A percentile compares a stretch with the other conserved stretches of the same genome.
phyloP scores from a whole-genome alignment of 345 rosid species.

The Gossypium stocksii region DNA sequence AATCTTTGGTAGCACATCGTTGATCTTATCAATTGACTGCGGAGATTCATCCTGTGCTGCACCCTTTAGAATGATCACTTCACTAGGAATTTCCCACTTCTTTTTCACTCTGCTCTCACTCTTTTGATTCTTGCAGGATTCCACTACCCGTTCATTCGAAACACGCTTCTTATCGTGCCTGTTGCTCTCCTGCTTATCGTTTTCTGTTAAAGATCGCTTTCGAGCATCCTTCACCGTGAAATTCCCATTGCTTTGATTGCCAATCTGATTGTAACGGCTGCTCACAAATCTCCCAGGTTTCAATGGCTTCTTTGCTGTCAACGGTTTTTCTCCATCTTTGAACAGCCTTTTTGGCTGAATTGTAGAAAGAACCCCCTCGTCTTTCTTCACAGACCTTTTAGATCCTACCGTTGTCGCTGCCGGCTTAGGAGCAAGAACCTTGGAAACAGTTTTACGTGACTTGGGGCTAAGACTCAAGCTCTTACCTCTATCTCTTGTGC shows the following conservation, averaged over 20 bases:
- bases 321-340: slow-evolving; percentile 70
- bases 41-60: slow-evolving; percentile 36
- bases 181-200: slow-evolving; percentile 50
- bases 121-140: slow-evolving; percentile 23
- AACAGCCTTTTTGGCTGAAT: slow-evolving; percentile 84
- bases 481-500: slow-evolving; percentile 58
- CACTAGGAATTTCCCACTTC: slow-evolving; percentile 86
- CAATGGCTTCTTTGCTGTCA: slow-evolving; percentile 41
- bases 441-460: slow-evolving; percentile 50
- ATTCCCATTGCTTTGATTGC: slow-evolving; percentile 28
- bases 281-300: slow-evolving; percentile 73
- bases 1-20: slow-evolving; percentile 60
- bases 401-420: slow-evolving; percentile 63
- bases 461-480: slow-evolving; percentile 76
- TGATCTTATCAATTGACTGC: slow-evolving; percentile 16
- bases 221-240: slow-evolving; percentile 33
- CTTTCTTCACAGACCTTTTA: slow-evolving; percentile 65
- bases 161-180: slow-evolving; percentile 61
- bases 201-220: slow-evolving; percentile 74
- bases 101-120: slow-evolving; percentile 62
- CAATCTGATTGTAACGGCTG: slow-evolving; percentile 62
- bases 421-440: slow-evolving; percentile 47
- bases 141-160: slow-evolving; percentile 34
- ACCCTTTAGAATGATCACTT: slow-evolving; percentile 38
- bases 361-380: slow-evolving; percentile 40